Conservation (phyloP, 768 basidiomycete genomes). For the Naganishia randhawae region DNA sequence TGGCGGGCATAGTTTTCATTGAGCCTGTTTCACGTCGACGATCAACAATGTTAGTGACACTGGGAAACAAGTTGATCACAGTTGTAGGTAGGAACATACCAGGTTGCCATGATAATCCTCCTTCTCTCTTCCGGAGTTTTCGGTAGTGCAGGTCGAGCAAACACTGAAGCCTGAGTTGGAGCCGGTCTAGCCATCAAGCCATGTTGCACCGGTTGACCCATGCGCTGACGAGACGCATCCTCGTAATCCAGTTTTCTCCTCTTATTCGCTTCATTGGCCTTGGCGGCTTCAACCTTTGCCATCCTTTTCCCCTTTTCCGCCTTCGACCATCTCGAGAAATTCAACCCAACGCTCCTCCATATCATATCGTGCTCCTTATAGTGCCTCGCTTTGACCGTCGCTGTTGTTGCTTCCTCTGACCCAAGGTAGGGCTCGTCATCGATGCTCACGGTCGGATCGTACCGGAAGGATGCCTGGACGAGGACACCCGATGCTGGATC, state of each 20-base stretch:
- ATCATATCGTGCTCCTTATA: constrained; percentile 14
- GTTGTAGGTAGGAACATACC: background rate
- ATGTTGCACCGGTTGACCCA: no score
- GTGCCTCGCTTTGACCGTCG: background rate
- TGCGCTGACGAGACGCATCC: no score
- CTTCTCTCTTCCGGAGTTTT: constrained; percentile 11
- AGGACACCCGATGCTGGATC: background rate
- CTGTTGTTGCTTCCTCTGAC: background rate
- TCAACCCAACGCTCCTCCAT: constrained; percentile 6
- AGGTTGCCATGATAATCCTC: constrained; percentile 1
- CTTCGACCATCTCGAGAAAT: constrained; percentile 15
- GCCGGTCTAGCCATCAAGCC: no score
- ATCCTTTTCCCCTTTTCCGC: constrained; percentile 7
- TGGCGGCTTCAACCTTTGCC: background rate
- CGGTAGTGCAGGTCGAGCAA: background rate
- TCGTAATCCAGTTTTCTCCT: background rate
- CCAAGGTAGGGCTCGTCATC: background rate
- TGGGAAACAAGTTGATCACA: no score
- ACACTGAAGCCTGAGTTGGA: background rate
- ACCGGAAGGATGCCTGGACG: constrained; percentile 12
- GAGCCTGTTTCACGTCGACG: constrained; percentile 9
- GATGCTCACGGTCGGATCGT: background rate
- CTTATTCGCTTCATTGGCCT: no score
- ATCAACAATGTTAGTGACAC: no score
- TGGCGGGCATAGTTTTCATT: constrained; percentile 9